Percentiles rank a stretch among this genome's conserved stretches.
Conservation (phyloP, 345 rosid species). For the Psidium friedrichsthalianum region DNA sequence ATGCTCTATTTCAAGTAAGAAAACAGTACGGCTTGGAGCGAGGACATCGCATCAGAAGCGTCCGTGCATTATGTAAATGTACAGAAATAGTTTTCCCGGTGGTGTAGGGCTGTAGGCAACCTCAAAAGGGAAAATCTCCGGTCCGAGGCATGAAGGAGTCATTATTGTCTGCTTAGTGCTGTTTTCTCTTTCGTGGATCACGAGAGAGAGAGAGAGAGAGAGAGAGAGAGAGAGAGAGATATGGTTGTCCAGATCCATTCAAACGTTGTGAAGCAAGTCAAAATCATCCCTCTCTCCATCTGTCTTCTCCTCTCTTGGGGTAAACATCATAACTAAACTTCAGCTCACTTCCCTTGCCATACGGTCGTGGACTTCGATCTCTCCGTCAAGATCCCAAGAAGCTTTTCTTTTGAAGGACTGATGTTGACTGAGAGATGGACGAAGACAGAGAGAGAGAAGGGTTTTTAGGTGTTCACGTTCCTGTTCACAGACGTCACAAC, state of each 20-base stretch:
- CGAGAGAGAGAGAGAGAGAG: neutral
- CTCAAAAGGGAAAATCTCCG: neutral
- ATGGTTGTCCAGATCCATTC: neutral
- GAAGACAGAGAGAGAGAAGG: neutral
- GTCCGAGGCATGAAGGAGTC: neutral
- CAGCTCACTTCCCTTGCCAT: neutral
- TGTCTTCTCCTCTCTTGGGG: neutral
- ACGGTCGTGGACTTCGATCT: neutral
- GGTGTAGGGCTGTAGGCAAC: neutral
- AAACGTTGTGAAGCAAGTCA: neutral
- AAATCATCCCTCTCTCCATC: neutral
- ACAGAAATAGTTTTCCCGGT: neutral
- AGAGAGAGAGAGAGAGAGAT: neutral
- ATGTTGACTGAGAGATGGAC: neutral
- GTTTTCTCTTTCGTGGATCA: neutral
- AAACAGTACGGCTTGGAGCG: too few relatives aligned
- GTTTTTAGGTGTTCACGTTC: neutral
- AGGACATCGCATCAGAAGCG: neutral
- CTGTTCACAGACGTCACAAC: neutral
- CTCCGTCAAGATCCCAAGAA: neutral
- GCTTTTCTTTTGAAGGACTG: neutral
- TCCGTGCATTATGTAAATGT: neutral
- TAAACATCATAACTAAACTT: neutral
- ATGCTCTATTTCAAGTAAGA: too few relatives aligned
- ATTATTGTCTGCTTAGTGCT: neutral